A percentile compares a stretch with the other conserved stretches of the same genome.
These are phyloP conservation scores for Ceratocystis variospora DNA, from an alignment of 2,329 filamentous ascomycete genomes.

Conservation along the genomic window DNA sequence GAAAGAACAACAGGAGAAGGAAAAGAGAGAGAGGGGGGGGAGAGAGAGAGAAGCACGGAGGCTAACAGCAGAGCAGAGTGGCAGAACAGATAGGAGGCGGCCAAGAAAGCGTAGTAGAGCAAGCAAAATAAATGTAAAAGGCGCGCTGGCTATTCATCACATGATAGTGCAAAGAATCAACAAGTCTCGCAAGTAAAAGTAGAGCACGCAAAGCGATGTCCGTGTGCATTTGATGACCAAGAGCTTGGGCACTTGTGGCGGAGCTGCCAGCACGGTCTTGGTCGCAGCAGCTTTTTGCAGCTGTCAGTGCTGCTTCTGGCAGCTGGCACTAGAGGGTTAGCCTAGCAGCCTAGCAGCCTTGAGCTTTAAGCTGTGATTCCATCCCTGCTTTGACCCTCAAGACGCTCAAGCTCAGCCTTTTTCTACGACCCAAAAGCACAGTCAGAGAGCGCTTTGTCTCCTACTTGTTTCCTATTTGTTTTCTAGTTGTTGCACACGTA, in stretches of 20 bases:
- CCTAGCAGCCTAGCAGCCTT: neutral
- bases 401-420: slow-evolving; percentile 6
- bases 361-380: neutral
- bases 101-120: neutral
- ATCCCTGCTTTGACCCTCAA: slow-evolving; percentile 11
- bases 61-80: neutral
- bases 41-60: neutral
- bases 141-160: neutral
- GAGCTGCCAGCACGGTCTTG: neutral
- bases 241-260: neutral
- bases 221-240: neutral
- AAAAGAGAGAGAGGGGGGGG: no score
- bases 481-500: neutral
- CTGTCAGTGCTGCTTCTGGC: neutral
- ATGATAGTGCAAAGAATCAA: slow-evolving; percentile 11
- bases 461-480: neutral
- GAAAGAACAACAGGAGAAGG: no score
- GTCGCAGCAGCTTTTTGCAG: neutral
- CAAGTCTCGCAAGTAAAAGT: neutral
- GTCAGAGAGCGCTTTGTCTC: slow-evolving; percentile 4
- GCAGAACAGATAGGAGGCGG: neutral
- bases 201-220: neutral
- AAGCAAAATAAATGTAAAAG: neutral
- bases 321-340: neutral
- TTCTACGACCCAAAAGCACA: neutral